Evolutionary conservation across 805 yeast genomes (phyloP).

Genomic region (Yarrowia sp.): DNA sequence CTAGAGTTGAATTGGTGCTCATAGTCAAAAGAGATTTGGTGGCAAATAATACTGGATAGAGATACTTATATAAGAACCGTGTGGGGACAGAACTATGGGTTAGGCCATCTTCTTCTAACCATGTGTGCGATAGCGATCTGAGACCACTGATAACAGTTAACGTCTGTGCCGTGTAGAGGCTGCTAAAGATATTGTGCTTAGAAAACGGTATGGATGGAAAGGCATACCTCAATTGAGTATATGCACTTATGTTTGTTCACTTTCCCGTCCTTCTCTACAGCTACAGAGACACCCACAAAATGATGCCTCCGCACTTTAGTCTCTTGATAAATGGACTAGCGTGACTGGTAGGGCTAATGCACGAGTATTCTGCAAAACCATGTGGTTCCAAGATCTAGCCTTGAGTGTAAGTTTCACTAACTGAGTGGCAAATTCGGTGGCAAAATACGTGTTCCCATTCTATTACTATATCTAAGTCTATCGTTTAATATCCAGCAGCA

Average conservation of each 20-base stretch:
- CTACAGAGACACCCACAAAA: neutral
- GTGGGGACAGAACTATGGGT: conserved; percentile 9
- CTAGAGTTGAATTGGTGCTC: neutral
- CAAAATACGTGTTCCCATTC: neutral
- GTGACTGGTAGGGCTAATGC: neutral
- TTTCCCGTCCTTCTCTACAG: neutral
- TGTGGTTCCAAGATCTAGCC: neutral
- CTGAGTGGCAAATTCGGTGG: neutral
- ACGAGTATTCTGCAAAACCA: neutral
- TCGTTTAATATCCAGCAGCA: conserved; percentile 37
- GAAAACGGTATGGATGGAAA: neutral
- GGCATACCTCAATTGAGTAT: neutral
- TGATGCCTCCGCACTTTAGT: neutral
- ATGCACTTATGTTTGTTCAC: neutral
- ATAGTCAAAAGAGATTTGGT: neutral
- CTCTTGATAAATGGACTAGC: neutral
- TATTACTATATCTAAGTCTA: neutral
- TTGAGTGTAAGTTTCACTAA: neutral
- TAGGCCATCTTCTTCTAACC: neutral
- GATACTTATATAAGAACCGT: neutral
- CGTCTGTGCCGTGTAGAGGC: neutral
- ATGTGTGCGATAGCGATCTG: neutral
- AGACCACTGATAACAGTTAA: no score
- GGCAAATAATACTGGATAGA: neutral
- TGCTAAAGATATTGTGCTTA: neutral